These are phyloP conservation scores for sorghum (Sorghum bicolor) DNA, from an alignment of 176 grass and related monocot genomes.

Conservation along the genomic window Sorghum_bicolor_NCBIv3 NC_012870.2:51634001-51634500, in stretches of 20 bases:
- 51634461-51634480: neutral
- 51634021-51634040: neutral
- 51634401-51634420: neutral
- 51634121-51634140: neutral
- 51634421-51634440: too few species aligned
- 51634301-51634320: neutral
- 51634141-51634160: neutral
- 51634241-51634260: too few species aligned
- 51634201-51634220: neutral
- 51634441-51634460: too few species aligned
- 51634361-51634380: neutral
- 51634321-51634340: neutral
- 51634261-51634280: too few species aligned
- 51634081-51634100: neutral
- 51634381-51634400: neutral
- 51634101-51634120: neutral
- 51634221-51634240: neutral
- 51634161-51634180: neutral
- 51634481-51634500: neutral
- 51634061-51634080: neutral
- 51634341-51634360: neutral
- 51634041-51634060: neutral
- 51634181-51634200: constrained; percentile 6
- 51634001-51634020: too few species aligned
- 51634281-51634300: too few species aligned